Base-by-base conservation (phyloP, 805 yeast species). In the Myxozyma neglecta region DNA sequence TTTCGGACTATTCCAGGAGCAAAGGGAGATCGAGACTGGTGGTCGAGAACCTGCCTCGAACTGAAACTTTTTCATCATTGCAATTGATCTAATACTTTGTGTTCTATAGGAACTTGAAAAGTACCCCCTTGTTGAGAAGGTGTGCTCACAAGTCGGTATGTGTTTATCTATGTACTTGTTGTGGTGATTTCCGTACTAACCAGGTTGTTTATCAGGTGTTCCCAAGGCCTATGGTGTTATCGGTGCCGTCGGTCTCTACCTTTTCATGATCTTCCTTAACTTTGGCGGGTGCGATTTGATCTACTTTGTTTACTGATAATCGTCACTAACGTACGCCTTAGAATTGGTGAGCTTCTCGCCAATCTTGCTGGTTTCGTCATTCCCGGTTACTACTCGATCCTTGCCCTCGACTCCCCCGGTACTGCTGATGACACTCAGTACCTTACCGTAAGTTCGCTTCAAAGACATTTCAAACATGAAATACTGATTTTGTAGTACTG, bases 321-420 rank as follows among this genome's bases (percentile, higher is more conserved):
- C 40, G 7, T 20, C 37, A 14, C 35, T 32, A 16, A 44, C 39
- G 14, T 20, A 8, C 34, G 1, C 13, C 13, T 3, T 40, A 66
- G 73, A 35, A 80, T 94, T 71, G 99, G 99, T 64, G 96, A 92
- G 79, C 84, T 94, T 71, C 82, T 94, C 69, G 88, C 97, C 67
- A 94, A 94, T 80, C 77, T 93, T 70, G 96, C 96, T 16, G 96
- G 97, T 0, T 89, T 94, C 69, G 90, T 84, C 45, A 74, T 91
- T 64, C 99, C 99, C 50, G 93, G 94, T 57, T 93, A 92, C 79
- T 85, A 82, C 73, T 93, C 98, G 8, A 80, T 94, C 64, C 74
- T 83, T 65, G 98, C 99, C 24, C 80, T 94, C 68, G 88, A 85
- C 75, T 88, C 97, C 24, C 67, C 84, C 9, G 72, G 82, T 16